Evolutionary conservation across 1,284 basidiomycete species (phyloP).

Genomic region (Trametes versicolor): DNA sequence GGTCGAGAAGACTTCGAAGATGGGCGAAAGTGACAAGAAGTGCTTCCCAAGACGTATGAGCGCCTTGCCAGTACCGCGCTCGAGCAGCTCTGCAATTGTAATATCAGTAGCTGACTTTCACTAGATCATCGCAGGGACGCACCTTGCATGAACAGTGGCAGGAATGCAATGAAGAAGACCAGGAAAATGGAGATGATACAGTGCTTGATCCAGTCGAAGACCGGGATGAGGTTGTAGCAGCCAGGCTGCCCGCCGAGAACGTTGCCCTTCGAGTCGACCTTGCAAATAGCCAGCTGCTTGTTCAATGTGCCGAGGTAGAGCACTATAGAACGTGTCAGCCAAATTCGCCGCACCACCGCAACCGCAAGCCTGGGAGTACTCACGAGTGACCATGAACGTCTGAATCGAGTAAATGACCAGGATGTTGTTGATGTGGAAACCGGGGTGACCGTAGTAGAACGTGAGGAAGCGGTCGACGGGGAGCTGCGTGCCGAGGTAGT

Average conservation of each 20-base stretch:
- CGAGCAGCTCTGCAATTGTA: slow-evolving; percentile 79
- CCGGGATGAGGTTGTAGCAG: slow-evolving; percentile 94
- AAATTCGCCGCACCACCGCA: not conserved
- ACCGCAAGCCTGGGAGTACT: slow-evolving; percentile 45
- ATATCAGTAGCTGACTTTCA: slow-evolving; percentile 2
- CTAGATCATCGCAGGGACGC: slow-evolving; percentile 29
- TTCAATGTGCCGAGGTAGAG: slow-evolving; percentile 95
- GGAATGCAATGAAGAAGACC: slow-evolving; percentile 96
- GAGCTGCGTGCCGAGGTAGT: slow-evolving; percentile 98
- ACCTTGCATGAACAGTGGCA: slow-evolving; percentile 96
- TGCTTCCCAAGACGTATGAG: slow-evolving; percentile 93
- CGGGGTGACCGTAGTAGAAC: slow-evolving; percentile 99
- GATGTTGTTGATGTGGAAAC: slow-evolving; percentile 99
- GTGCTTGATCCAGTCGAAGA: slow-evolving; percentile 96
- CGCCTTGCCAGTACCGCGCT: slow-evolving; percentile 94
- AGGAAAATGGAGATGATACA: slow-evolving; percentile 97
- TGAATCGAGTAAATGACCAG: slow-evolving; percentile 97
- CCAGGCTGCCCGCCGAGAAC: slow-evolving; percentile 84
- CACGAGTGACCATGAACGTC: slow-evolving; percentile 91
- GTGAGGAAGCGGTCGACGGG: slow-evolving; percentile 99
- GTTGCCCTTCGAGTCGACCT: slow-evolving; percentile 83
- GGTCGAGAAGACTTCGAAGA: slow-evolving; percentile 98
- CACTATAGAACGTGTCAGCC: slow-evolving; percentile 54
- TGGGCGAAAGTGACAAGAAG: slow-evolving; percentile 92
- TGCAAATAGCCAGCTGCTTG: slow-evolving; percentile 88